phyloP scores from a whole-genome alignment of 495 filamentous ascomycete species.

The Penicillium canariense region DNA sequence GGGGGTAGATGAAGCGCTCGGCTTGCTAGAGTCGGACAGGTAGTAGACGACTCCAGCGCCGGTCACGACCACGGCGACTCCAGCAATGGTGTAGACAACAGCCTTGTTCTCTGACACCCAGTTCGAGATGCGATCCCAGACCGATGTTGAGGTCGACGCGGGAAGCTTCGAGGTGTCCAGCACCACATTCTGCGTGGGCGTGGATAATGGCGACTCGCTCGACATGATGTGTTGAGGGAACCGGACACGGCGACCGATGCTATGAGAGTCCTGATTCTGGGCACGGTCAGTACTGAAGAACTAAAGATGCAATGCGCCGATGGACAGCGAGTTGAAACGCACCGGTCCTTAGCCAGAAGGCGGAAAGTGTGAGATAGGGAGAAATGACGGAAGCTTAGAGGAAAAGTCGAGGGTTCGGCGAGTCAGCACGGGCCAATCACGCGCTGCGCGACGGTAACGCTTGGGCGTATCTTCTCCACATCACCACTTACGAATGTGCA shows the following conservation, averaged over 20 bases:
- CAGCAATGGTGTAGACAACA: conserved; percentile 91
- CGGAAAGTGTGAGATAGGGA: conserved; percentile 32
- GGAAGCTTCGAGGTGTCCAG: conserved; percentile 50
- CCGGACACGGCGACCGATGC: conserved; percentile 22
- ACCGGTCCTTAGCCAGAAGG: conserved; percentile 25
- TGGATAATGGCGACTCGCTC: conserved; percentile 39
- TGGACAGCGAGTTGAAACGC: conserved; percentile 7
- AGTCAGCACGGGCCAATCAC: conserved; percentile 37
- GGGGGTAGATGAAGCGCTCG: conserved; percentile 18
- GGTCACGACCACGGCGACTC: conserved; percentile 86
- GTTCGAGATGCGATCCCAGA: conserved; percentile 85
- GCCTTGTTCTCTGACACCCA: conserved; percentile 96
- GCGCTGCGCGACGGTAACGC: conserved; percentile 24
- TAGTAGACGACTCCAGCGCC: conserved; percentile 92
- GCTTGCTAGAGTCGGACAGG: conserved; percentile 51
- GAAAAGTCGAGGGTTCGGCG: conserved; percentile 33
- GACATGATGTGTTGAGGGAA: conserved; percentile 38
- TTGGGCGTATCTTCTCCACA: conserved; percentile 22
- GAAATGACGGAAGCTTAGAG: conserved; percentile 35
- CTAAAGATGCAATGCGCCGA: background rate
- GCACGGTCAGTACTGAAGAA: conserved; percentile 2
- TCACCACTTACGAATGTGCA: background rate
- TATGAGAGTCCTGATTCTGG: conserved; percentile 23
- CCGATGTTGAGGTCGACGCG: conserved; percentile 57
- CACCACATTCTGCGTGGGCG: conserved; percentile 43